These are phyloP conservation scores for Austroboletus rostrupii DNA, from an alignment of 1,284 basidiomycete genomes.

Conservation along the genomic window DNA sequence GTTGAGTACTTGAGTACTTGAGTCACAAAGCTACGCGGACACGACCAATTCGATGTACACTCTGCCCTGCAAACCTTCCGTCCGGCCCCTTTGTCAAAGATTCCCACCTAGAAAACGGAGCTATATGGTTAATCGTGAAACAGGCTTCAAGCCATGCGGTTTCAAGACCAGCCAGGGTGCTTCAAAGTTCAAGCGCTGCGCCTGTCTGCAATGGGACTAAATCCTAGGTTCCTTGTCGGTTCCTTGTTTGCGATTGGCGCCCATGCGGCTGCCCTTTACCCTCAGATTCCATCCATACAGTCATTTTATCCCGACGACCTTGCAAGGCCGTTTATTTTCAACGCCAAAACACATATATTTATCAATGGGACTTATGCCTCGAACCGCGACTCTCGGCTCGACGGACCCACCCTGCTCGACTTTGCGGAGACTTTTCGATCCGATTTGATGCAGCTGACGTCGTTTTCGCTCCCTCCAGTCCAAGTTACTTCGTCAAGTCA, in stretches of 20 bases:
- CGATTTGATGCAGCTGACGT: slow-evolving; percentile 20
- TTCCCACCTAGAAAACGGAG: too few species aligned
- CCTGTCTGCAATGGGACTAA: neutral
- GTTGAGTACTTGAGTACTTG: too few species aligned
- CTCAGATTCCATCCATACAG: slow-evolving; percentile 29
- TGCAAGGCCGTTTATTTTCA: slow-evolving; percentile 13
- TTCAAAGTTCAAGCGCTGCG: too few species aligned
- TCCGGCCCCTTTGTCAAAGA: too few species aligned
- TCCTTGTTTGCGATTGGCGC: neutral
- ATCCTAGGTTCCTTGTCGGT: neutral
- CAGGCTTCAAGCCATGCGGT: too few species aligned
- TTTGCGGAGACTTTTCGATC: slow-evolving; percentile 25
- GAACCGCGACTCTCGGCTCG: neutral
- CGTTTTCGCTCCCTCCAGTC: slow-evolving; percentile 15
- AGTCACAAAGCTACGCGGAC: too few species aligned
- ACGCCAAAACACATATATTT: slow-evolving; percentile 19
- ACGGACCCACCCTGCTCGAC: slow-evolving; percentile 18
- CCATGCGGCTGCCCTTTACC: slow-evolving; percentile 5
- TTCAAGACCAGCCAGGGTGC: too few species aligned
- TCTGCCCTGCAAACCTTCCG: too few species aligned
- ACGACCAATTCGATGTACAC: too few species aligned
- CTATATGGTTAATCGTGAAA: too few species aligned
- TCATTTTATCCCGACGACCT: slow-evolving; percentile 13
- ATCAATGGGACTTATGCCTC: slow-evolving; percentile 17
- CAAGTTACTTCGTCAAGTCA: slow-evolving; percentile 4